A percentile compares a stretch with the other conserved stretches of the same genome.
These are phyloP conservation scores for Marasmius oreades DNA, from an alignment of 1,284 basidiomycete genomes.

Conservation along the genomic window DNA sequence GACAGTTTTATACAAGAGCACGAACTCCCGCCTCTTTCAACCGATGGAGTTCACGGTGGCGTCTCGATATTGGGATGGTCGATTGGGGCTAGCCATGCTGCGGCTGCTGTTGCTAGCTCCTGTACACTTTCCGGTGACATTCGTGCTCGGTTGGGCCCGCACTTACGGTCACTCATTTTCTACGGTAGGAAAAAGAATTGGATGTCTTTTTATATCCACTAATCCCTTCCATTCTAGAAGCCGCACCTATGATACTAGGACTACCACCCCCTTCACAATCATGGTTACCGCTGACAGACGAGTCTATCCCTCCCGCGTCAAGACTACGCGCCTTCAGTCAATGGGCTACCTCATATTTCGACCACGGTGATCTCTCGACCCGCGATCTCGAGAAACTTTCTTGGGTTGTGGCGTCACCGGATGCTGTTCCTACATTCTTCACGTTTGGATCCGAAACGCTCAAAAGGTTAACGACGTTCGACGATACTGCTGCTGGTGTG, in stretches of 20 bases:
- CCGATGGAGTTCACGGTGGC: slow-evolving; percentile 27
- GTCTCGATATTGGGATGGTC: slow-evolving; percentile 36
- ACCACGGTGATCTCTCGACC: slow-evolving; percentile 28
- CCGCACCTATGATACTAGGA: slow-evolving; percentile 24
- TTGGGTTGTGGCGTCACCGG: slow-evolving; percentile 18
- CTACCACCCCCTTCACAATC: slow-evolving; percentile 12
- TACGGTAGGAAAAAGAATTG: neutral
- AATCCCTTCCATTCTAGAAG: slow-evolving; percentile 21
- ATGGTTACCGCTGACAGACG: slow-evolving; percentile 20
- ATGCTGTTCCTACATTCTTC: slow-evolving; percentile 19
- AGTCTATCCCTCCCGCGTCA: slow-evolving; percentile 17
- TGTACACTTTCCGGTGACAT: slow-evolving; percentile 20
- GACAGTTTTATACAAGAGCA: slow-evolving; percentile 26
- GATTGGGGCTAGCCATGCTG: slow-evolving; percentile 23
- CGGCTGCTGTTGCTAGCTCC: slow-evolving; percentile 25
- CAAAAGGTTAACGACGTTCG: neutral
- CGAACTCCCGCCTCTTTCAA: slow-evolving; percentile 24
- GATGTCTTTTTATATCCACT: neutral
- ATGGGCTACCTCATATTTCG: slow-evolving; percentile 32
- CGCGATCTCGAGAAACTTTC: slow-evolving; percentile 20
- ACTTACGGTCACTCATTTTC: slow-evolving; percentile 24
- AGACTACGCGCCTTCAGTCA: slow-evolving; percentile 19
- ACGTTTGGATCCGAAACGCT: slow-evolving; percentile 16
- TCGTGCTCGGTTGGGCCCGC: slow-evolving; percentile 16
- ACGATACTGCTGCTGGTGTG: slow-evolving; percentile 7